These are phyloP conservation scores for Porcisia deanei DNA, from an alignment of 208 protist genomes.

Conservation along the genomic window DNA sequence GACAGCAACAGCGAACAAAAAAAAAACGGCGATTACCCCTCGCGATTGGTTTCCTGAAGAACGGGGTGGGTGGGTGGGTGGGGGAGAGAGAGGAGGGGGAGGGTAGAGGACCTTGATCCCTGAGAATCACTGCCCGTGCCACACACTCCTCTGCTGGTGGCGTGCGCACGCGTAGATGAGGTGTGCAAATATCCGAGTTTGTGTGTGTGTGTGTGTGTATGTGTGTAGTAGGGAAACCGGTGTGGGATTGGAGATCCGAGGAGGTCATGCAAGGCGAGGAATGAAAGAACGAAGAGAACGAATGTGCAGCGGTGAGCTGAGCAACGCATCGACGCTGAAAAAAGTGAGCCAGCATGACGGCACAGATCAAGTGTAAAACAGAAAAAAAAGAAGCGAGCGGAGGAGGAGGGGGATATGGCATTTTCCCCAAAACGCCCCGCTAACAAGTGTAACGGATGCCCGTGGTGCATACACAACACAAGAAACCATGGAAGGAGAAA, in stretches of 20 bases:
- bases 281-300: not conserved
- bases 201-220: not conserved
- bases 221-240: not conserved
- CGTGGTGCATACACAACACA: not conserved
- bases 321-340: not conserved
- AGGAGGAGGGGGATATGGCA: not conserved
- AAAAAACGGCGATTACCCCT: not conserved
- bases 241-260: not conserved
- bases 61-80: not conserved
- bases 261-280: not conserved
- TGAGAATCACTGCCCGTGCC: not conserved
- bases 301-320: not conserved
- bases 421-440: not conserved
- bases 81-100: conserved; percentile 5
- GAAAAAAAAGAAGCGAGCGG: not conserved
- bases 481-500: not conserved
- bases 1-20: not conserved
- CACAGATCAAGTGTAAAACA: no score
- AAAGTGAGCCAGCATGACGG: not conserved
- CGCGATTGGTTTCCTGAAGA: not conserved
- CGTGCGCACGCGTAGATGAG: not conserved
- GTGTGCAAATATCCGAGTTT: not conserved
- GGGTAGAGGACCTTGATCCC: not conserved
- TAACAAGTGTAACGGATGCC: not conserved
- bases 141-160: not conserved